Evolutionary conservation across 1,284 basidiomycete species (phyloP), one percentile per base, ranked within the genome.

Genomic region (Fistulinella cinereoalba): DNA sequence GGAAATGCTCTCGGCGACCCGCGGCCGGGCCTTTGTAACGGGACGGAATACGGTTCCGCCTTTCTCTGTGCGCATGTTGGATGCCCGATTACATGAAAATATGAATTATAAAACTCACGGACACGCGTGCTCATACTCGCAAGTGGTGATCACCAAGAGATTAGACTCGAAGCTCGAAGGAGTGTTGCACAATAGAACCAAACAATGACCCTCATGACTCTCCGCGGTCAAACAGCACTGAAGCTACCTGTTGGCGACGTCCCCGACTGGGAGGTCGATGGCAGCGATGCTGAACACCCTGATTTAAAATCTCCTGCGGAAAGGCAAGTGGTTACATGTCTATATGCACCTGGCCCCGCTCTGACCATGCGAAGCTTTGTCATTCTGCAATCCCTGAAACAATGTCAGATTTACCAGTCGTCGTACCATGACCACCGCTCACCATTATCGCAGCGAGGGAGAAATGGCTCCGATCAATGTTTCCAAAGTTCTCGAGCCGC

Each of bases 401-500:
- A 86, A 74, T 88, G 85, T 86, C 56, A 62, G 75, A 47, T 34
- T 31, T 44, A 19, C 28, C 43, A 46, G 33, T 46, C 43, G 18
- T 43, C 44, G 22, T 45, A 42, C 13, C 34, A 37, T 56, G 36
- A 48, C 34, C 29, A 28, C 58, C 57, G 72, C 61, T 65, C 47
- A 67, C 49, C 13, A 39, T 43, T 40, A 32, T 43, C 52, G 49
- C 52, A 88, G 85, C 86, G 38, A 76, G 86, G 34, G 79, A 83
- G 24, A 76, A 73, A 62, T 87, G 83, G 83, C 65, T 88, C 10
- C 71, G 73, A 28, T 72, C 72, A n/a, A 75, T 74, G 24, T 85
- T 90, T 50, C 80, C 81, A n/a, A 84, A 79, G 58, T 88, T 88
- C 58, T 83, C 82, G 6, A 75, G 74, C 44, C 81, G 78, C 55